Evolutionary conservation across 2,329 filamentous ascomycete species (phyloP).

Genomic region (Penicillium sp.): DNA sequence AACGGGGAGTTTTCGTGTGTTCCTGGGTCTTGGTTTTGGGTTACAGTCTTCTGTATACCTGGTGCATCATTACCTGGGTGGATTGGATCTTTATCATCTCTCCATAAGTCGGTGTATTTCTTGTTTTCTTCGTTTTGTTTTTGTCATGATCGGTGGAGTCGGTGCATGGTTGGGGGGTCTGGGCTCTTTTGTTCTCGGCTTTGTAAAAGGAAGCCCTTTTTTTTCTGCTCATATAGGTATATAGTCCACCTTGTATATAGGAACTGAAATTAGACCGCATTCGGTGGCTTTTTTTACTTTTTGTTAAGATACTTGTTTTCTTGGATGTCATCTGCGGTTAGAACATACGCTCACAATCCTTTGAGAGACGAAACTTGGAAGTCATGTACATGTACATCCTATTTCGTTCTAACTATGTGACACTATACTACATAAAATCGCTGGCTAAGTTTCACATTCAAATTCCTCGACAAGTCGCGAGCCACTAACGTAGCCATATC

Average conservation of each 20-base stretch:
- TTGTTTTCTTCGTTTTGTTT: not conserved
- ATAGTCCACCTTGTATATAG: constrained; percentile 20
- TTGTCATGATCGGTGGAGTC: constrained; percentile 27
- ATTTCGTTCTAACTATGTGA: not conserved
- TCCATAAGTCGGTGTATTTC: constrained; percentile 22
- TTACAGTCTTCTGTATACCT: constrained; percentile 23
- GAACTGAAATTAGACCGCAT: constrained; percentile 21
- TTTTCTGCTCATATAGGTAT: constrained; percentile 7
- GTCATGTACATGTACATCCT: not conserved
- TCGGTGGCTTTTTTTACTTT: constrained; percentile 5
- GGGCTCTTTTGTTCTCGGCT: constrained; percentile 6
- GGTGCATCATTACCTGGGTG: constrained; percentile 30
- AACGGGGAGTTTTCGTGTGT: constrained; percentile 24
- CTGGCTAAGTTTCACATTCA: constrained; percentile 27
- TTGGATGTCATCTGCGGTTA: not conserved
- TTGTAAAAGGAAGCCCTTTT: constrained; percentile 1
- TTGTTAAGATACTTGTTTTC: not conserved
- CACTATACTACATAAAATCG: constrained; percentile 1
- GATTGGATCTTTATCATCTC: constrained; percentile 24
- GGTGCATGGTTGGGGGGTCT: constrained; percentile 23
- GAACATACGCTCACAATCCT: not conserved
- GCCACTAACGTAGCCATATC: constrained; percentile 56
- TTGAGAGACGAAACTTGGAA: not conserved
- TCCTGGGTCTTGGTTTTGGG: constrained; percentile 20
- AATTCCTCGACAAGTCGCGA: constrained; percentile 43